Evolutionary conservation across 1,139 yeast species (phyloP).

Genomic region (Hansenula sp.): DNA sequence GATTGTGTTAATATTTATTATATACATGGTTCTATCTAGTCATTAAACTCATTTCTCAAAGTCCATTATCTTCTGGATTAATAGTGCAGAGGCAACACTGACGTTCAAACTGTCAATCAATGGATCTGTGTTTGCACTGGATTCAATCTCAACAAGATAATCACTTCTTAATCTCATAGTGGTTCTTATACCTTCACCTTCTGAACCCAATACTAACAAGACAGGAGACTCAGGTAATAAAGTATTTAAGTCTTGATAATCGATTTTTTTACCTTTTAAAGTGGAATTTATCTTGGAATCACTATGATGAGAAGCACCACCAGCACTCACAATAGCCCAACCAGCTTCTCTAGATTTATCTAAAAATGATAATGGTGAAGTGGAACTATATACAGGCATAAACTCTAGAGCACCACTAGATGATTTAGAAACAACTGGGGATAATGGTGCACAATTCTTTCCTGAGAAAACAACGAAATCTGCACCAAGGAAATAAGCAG

Average conservation of each 20-base stretch:
- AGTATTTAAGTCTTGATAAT: slow-evolving; percentile 37
- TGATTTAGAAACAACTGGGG: slow-evolving; percentile 76
- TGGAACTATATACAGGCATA: slow-evolving; percentile 53
- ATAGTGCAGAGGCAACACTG: slow-evolving; percentile 79
- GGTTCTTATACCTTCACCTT: slow-evolving; percentile 77
- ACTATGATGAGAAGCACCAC: slow-evolving; percentile 27
- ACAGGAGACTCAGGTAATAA: slow-evolving; percentile 51
- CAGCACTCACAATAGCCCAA: slow-evolving; percentile 74
- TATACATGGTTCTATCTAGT: too few species aligned
- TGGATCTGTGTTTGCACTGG: background rate
- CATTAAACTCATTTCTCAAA: too few species aligned
- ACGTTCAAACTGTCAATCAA: slow-evolving; percentile 82
- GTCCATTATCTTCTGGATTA: slow-evolving; percentile 36
- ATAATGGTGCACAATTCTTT: slow-evolving; percentile 66
- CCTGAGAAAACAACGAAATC: slow-evolving; percentile 74
- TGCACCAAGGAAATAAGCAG: slow-evolving; percentile 81
- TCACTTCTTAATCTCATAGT: slow-evolving; percentile 60
- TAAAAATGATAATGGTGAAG: slow-evolving; percentile 59
- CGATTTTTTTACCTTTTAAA: slow-evolving; percentile 32
- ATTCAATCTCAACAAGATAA: slow-evolving; percentile 50
- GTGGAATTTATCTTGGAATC: slow-evolving; percentile 23
- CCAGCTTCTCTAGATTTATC: slow-evolving; percentile 47
- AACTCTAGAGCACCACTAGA: slow-evolving; percentile 88
- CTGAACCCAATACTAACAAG: slow-evolving; percentile 76
- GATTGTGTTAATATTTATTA: too few species aligned